Percentiles rank a stretch among this genome's conserved stretches.
These are phyloP conservation scores for Lineolata rhizophorae DNA, from an alignment of 495 filamentous ascomycete genomes.

Conservation along the genomic window DNA sequence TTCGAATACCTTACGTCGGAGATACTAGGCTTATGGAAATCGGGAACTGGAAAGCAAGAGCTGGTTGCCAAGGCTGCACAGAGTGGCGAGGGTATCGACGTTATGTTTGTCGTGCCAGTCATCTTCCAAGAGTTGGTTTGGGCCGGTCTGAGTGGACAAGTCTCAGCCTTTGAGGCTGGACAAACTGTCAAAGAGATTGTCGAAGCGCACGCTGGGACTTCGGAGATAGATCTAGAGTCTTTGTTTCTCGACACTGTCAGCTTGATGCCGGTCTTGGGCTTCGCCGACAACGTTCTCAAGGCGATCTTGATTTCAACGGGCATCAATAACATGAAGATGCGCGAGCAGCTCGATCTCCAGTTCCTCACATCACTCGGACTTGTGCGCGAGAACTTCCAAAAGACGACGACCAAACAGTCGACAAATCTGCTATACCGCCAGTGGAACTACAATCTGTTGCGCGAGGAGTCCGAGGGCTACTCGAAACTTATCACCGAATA, in stretches of 20 bases:
- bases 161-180: constrained; percentile 49
- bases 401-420: constrained; percentile 63
- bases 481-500: constrained; percentile 74
- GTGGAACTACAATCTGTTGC: constrained; percentile 83
- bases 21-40: constrained; percentile 26
- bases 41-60: constrained; percentile 22
- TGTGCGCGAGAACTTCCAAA: constrained; percentile 65
- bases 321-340: no score
- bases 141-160: constrained; percentile 42
- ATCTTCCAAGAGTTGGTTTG: constrained; percentile 73
- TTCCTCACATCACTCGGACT: constrained; percentile 54
- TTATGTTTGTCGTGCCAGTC: constrained; percentile 38
- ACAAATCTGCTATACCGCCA: constrained; percentile 88
- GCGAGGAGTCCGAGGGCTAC: constrained; percentile 93
- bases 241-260: constrained; percentile 36
- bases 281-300: no score
- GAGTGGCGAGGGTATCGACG: constrained; percentile 40
- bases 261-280: no score
- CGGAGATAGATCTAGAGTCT: constrained; percentile 25
- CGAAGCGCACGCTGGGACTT: no score
- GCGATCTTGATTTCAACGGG: no score
- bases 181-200: constrained; percentile 51
- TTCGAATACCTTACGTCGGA: constrained; percentile 36
- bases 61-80: constrained; percentile 24
- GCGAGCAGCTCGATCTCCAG: constrained; percentile 58